Percentiles rank a stretch among this genome's conserved stretches.
phyloP scores from a whole-genome alignment of 306 rosid genomes.

The Abrus precatorius region DNA sequence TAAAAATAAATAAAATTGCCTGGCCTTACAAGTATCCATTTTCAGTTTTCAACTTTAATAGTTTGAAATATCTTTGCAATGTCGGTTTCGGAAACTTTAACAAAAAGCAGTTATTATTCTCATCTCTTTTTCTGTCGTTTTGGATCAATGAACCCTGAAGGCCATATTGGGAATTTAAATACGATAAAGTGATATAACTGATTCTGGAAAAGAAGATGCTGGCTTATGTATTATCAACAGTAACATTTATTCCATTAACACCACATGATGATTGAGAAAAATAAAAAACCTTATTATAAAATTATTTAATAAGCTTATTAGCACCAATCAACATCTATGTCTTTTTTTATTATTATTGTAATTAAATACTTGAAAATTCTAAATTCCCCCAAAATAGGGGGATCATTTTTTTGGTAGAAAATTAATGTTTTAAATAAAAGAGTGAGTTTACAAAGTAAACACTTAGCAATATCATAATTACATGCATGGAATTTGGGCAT shows the following conservation, averaged over 20 bases:
- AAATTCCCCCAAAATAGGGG: background rate
- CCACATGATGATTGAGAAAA: background rate
- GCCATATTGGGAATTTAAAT: conserved; percentile 41
- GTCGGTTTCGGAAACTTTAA: conserved; percentile 48
- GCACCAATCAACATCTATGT: conserved; percentile 41
- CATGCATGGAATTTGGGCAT: conserved; percentile 48
- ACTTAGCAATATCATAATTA: conserved; percentile 15
- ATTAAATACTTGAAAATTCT: conserved; percentile 25
- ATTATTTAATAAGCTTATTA: background rate
- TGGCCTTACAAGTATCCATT: background rate
- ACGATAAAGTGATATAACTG: conserved; percentile 40
- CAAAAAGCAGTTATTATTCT: conserved; percentile 26
- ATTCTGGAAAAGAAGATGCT: conserved; percentile 41
- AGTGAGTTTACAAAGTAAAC: conserved; percentile 31
- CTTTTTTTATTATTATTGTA: conserved; percentile 12
- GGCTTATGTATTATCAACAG: conserved; percentile 4
- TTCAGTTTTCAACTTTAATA: conserved; percentile 36
- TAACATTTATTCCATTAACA: conserved; percentile 32
- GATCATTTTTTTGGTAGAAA: background rate
- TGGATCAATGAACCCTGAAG: conserved; percentile 17
- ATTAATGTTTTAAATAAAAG: background rate
- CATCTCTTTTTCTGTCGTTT: conserved; percentile 34
- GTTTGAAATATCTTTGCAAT: conserved; percentile 31
- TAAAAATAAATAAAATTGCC: background rate
- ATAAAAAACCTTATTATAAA: conserved; percentile 14